phyloP scores from a whole-genome alignment of 2,329 filamentous ascomycete genomes.

The Basipetospora chlamydospora region DNA sequence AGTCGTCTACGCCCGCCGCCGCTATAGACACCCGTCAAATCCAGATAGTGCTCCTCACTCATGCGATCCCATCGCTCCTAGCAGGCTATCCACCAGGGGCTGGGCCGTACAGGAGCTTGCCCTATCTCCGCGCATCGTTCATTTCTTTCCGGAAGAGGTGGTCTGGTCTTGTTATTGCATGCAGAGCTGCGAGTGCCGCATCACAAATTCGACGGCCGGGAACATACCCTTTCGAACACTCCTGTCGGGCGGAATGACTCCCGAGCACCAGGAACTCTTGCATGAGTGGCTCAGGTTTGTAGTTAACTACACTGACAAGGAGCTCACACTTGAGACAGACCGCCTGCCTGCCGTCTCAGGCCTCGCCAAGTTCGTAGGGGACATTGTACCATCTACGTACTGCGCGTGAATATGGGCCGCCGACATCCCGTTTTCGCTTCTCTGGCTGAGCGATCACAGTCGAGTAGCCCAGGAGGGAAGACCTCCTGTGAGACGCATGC shows the following conservation, averaged over 20 bases:
- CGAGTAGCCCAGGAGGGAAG: neutral
- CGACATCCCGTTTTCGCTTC: slow-evolving; percentile 6
- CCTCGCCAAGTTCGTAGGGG: slow-evolving; percentile 6
- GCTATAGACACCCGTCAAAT: neutral
- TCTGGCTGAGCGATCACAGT: slow-evolving; percentile 6
- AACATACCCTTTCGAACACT: slow-evolving; percentile 1
- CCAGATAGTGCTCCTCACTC: neutral
- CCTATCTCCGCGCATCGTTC: slow-evolving; percentile 10
- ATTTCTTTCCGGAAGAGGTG: slow-evolving; percentile 9
- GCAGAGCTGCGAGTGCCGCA: slow-evolving; percentile 9
- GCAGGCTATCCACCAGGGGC: slow-evolving; percentile 5
- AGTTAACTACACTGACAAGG: neutral
- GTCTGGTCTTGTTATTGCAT: slow-evolving; percentile 9
- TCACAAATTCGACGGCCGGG: neutral
- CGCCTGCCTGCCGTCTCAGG: slow-evolving; percentile 8
- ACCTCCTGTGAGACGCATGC: neutral
- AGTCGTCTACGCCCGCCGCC: neutral
- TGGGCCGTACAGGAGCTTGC: slow-evolving; percentile 13
- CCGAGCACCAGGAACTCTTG: neutral
- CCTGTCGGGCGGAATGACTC: neutral
- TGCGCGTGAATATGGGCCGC: slow-evolving; percentile 7
- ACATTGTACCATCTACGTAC: slow-evolving; percentile 3
- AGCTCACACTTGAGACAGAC: slow-evolving; percentile 6
- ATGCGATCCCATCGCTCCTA: neutral
- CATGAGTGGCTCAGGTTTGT: neutral